Evolutionary conservation across 176 grass and related monocot genomes (phyloP).

Genomic region (Ensete ventricosum): DNA sequence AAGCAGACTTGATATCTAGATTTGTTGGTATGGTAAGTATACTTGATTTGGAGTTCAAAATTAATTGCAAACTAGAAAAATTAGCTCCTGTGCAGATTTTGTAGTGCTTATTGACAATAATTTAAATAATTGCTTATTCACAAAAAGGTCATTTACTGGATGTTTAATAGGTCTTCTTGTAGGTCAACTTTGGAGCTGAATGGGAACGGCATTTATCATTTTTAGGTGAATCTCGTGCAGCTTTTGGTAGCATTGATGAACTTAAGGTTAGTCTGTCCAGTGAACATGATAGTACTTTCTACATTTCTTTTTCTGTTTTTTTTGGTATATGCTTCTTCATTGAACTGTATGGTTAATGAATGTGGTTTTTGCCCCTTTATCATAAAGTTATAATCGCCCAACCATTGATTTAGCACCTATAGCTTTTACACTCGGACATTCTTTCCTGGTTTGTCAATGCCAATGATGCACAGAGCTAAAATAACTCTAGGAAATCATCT

Average conservation of each 20-base stretch:
- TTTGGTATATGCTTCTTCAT: neutral
- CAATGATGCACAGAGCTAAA: too few species aligned
- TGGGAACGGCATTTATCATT: slow-evolving; percentile 14
- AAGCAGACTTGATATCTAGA: slow-evolving; percentile 5
- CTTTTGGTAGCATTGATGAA: slow-evolving; percentile 10
- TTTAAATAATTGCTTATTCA: neutral
- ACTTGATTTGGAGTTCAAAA: neutral
- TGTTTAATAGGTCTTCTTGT: neutral
- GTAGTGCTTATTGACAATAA: neutral
- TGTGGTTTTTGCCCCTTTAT: too few species aligned
- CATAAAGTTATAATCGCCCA: neutral
- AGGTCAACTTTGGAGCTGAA: slow-evolving; percentile 17
- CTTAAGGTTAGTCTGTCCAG: slow-evolving; percentile 10
- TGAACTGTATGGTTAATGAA: neutral
- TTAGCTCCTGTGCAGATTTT: neutral
- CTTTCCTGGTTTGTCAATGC: too few species aligned
- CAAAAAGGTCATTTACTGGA: neutral
- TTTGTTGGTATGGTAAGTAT: slow-evolving; percentile 8
- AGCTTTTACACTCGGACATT: neutral
- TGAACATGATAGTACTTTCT: neutral
- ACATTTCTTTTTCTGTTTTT: neutral
- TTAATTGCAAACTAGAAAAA: neutral
- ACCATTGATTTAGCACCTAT: neutral
- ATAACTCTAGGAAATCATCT: too few species aligned
- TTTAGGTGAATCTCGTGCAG: slow-evolving; percentile 13